A percentile compares a stretch with the other conserved stretches of the same genome.
phyloP scores from a whole-genome alignment of 2,329 filamentous ascomycete genomes.

The Penicillium sp. region DNA sequence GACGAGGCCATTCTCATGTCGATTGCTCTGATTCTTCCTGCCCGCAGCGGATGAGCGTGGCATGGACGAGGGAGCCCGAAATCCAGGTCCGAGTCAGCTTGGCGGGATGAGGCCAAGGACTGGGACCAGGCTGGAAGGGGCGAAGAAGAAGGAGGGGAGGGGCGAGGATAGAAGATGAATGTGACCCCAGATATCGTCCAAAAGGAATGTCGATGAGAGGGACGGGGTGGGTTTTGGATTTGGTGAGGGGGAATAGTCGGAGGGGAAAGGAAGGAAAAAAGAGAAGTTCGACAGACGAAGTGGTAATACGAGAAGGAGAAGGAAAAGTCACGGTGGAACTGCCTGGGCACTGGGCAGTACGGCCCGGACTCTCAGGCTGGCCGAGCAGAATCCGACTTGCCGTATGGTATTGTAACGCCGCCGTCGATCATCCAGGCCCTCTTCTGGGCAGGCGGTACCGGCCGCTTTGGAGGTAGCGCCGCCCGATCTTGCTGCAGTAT shows the following conservation, averaged over 20 bases:
- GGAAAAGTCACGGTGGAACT: slow-evolving; percentile 24
- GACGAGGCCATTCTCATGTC: slow-evolving; percentile 87
- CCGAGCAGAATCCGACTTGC: slow-evolving; percentile 20
- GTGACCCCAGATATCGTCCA: slow-evolving; percentile 13
- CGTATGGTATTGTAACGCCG: slow-evolving; percentile 16
- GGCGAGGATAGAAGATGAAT: slow-evolving; percentile 18
- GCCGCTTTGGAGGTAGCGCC: slow-evolving; percentile 4
- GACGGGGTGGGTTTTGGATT: slow-evolving; percentile 6
- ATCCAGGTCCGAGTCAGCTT: slow-evolving; percentile 50
- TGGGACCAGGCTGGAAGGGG: slow-evolving; percentile 44
- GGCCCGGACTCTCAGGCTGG: slow-evolving; percentile 9
- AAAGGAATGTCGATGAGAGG: slow-evolving; percentile 13
- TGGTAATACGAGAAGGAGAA: slow-evolving; percentile 22
- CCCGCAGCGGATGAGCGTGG: slow-evolving; percentile 51
- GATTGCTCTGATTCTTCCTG: slow-evolving; percentile 66
- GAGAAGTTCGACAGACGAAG: slow-evolving; percentile 2
- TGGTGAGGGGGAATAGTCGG: slow-evolving; percentile 6
- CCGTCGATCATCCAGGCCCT: slow-evolving; percentile 19
- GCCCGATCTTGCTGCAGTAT: neutral
- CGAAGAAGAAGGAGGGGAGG: slow-evolving; percentile 21
- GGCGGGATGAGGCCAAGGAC: slow-evolving; percentile 52
- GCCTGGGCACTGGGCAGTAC: neutral
- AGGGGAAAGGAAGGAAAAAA: slow-evolving; percentile 9
- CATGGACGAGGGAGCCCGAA: slow-evolving; percentile 50
- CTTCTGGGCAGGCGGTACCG: slow-evolving; percentile 12